phyloP scores from a whole-genome alignment of 139 green algal species.

The Eudorina sp. region DNA sequence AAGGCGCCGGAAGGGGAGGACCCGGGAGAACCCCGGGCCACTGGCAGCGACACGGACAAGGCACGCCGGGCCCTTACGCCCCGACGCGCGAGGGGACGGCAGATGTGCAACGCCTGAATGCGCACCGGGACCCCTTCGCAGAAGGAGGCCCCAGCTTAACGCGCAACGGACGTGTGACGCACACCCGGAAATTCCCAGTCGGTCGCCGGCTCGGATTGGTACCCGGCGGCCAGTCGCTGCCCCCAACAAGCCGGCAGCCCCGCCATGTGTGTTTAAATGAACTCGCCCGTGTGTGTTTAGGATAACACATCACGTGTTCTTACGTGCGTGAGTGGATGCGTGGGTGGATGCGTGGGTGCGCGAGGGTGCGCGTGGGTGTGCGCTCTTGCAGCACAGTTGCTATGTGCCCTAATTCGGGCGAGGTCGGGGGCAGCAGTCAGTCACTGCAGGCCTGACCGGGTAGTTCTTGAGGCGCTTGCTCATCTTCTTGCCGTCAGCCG shows the following conservation, averaged over 20 bases:
- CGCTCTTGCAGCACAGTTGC: not conserved
- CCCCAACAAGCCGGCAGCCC: not conserved
- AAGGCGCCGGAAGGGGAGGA: conserved; percentile 8
- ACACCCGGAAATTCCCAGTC: too few species aligned
- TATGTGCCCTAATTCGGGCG: too few species aligned
- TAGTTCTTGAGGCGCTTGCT: conserved; percentile 99
- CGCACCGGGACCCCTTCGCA: too few species aligned
- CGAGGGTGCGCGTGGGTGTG: too few species aligned
- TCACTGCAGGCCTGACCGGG: conserved; percentile 72
- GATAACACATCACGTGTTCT: too few species aligned
- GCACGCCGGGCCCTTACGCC: not conserved
- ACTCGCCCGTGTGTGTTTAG: too few species aligned
- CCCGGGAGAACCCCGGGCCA: conserved; percentile 55
- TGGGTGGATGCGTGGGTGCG: not conserved
- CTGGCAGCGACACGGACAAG: conserved; percentile 42
- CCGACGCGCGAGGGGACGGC: too few species aligned
- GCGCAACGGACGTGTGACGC: too few species aligned
- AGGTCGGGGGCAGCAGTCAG: not conserved
- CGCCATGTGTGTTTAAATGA: not conserved
- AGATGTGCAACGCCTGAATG: too few species aligned
- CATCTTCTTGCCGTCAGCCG: conserved; percentile 99
- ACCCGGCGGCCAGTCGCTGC: too few species aligned
- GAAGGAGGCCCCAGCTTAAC: too few species aligned
- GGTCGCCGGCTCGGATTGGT: too few species aligned
- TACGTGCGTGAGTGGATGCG: not conserved